These are phyloP conservation scores for Solanum medicagineum DNA, from an alignment of 257 asterid genomes.

Conservation along the genomic window DNA sequence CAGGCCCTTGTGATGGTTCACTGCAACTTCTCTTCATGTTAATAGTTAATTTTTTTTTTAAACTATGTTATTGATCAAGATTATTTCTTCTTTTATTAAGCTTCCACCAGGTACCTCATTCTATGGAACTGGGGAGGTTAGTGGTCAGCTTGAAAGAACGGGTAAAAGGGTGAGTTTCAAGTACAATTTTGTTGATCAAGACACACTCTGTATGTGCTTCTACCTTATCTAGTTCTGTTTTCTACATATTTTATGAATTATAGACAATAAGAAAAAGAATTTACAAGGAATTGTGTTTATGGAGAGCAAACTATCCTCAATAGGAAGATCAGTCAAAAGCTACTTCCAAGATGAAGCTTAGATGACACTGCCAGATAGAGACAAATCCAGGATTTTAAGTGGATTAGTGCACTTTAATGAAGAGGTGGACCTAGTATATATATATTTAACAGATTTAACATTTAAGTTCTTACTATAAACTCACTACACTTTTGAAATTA, in stretches of 20 bases:
- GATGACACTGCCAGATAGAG: not conserved
- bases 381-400: not conserved
- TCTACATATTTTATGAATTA: not conserved
- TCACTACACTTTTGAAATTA: not conserved
- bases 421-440: not conserved
- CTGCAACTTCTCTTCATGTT: not conserved
- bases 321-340: not conserved
- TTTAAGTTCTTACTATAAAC: not conserved
- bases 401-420: not conserved
- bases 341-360: not conserved
- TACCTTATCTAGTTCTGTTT: not conserved
- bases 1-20: not conserved
- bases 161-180: conserved; percentile 70
- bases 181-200: not conserved
- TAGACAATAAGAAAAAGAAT: not conserved
- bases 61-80: conserved; percentile 1
- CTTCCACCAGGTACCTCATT: conserved; percentile 77
- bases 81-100: conserved; percentile 25
- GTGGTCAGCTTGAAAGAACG: conserved; percentile 80
- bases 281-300: not conserved
- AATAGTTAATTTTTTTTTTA: not conserved
- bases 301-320: not conserved
- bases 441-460: not conserved
- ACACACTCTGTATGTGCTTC: not conserved
- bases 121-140: conserved; percentile 96